Base-by-base conservation (phyloP, 164 flowering plant genomes). In the Tinospora cordifolia region DNA sequence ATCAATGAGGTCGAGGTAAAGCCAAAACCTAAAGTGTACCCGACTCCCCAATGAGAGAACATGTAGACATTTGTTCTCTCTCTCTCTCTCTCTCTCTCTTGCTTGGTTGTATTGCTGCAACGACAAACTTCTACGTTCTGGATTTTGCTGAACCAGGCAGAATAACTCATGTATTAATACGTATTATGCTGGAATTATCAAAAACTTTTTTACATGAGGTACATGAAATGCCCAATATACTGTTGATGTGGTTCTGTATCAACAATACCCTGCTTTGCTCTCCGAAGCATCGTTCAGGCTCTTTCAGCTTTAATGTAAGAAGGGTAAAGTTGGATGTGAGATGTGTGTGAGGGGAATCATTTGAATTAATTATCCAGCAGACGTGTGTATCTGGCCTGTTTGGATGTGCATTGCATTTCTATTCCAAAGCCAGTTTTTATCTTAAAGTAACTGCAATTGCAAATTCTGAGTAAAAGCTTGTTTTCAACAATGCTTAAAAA, bases 1-100 rank as follows among this genome's bases (percentile, higher is more conserved):
- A 87, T 92, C 49, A 92, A 92, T 77, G 97, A 94, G 79, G 83
- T 90, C 36, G 98, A 94, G 77, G 97, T 92, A 54, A 94, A 94
- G 77, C 97, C 97, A 58, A 94, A 94, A 81, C 97, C 98, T 8
- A 94, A 90, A 80, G 88, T 77, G 38, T 82, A 80, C 69, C 83
- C 93, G 12, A 70, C 64, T 60, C 73, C 72, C 5, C 10, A 59
- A 21, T 69, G 65, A 46, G 8, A 60, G 27, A 24, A 54, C 24
- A 19, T 69, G 34, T 54, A 40, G 24, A 68, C 3, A 34, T 12
- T 68, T 2, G 13, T 54, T 21, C n/a, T 8, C 24, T 2, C 14
- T 30, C 59, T 58, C 47, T 57, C n/a, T n/a, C n/a, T 21, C n/a
- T 8, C 24, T 2, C 14, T 30, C 59, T 58, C 47, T 57, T n/a